Conservation (phyloP, 2,329 filamentous ascomycete genomes). For the Conoideocrella luteorostrata region DNA sequence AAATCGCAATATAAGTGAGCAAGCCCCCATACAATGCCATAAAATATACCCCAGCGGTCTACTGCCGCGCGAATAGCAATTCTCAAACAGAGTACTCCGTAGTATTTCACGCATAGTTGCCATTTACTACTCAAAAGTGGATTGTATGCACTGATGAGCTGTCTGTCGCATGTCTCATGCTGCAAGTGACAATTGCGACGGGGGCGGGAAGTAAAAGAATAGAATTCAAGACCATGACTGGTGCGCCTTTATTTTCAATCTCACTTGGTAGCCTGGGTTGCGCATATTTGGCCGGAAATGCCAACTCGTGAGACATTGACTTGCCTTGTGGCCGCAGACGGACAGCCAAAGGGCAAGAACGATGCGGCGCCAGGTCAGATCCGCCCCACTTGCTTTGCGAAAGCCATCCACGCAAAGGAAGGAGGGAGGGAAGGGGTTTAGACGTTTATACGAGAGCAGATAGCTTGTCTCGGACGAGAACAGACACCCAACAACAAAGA, state of each 20-base stretch:
- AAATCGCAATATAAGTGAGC: no score
- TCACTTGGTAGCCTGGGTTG: no score
- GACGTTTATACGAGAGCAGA: no score
- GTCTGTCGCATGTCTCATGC: background rate
- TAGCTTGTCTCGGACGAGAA: conserved; percentile 4
- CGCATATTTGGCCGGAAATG: background rate
- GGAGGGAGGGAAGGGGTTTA: background rate
- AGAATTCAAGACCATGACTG: no score
- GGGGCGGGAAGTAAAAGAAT: background rate
- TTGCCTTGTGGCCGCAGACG: background rate
- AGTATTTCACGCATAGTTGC: no score
- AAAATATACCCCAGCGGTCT: no score
- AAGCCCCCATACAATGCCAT: no score
- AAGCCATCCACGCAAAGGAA: background rate
- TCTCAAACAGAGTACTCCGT: no score
- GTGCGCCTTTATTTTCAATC: no score
- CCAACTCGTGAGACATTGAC: conserved; percentile 3
- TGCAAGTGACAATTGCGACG: background rate
- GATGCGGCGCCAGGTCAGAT: background rate
- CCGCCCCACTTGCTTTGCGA: background rate
- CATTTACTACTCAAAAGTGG: no score
- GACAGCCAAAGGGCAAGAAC: background rate
- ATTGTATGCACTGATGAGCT: background rate
- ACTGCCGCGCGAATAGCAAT: no score
- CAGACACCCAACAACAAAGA: conserved; percentile 1